Base-by-base conservation (phyloP, 1,284 basidiomycete genomes). In the Grifola frondosa region DNA sequence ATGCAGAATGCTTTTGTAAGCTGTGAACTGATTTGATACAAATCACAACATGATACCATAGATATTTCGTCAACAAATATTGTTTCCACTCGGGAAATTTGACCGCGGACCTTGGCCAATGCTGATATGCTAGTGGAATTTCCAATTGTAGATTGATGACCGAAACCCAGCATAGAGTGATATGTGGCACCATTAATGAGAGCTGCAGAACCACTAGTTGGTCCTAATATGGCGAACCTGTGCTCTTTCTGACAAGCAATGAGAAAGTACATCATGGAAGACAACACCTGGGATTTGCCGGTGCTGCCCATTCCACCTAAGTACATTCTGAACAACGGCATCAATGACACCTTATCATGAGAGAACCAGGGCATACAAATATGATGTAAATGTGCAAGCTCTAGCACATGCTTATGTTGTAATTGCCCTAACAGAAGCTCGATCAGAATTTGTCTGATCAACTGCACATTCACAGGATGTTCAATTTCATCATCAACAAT, bases 261-360 rank as follows among this genome's bases (percentile, higher is more conserved):
- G 45, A 72, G 67, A 15, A 66, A 67, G n/a, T 7, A 0, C 13
- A 52, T 56, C 0, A 69, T n/a, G 1, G 68, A 64, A 19, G 67
- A 62, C 1, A 75, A 54, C 0, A 75, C 73, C 38, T 65, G 67
- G 6, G 67, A 63, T 53, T 75, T 74, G 3, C 71, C 69, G 8
- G 69, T 71, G 2, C 70, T 67, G 2, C 48, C 67, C 62, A 68
- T 67, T 0, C 68, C 68, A 7, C 61, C 65, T 1, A 43, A 10
- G 24, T 41, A 29, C 40, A 41, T 41, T 6, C 6, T 7, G 2
- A 41, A 28, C 8, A 19, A 64, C 3, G n/a, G n/a, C n/a, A n/a
- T 56, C 45, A n/a, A n/a, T n/a, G n/a, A n/a, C n/a, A n/a, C n/a
- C n/a, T n/a, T n/a, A n/a, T n/a, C n/a, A n/a, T n/a, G n/a, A n/a